Evolutionary conservation across 2,329 filamentous ascomycete genomes (phyloP).

Genomic region (Aschersonia sp.): DNA sequence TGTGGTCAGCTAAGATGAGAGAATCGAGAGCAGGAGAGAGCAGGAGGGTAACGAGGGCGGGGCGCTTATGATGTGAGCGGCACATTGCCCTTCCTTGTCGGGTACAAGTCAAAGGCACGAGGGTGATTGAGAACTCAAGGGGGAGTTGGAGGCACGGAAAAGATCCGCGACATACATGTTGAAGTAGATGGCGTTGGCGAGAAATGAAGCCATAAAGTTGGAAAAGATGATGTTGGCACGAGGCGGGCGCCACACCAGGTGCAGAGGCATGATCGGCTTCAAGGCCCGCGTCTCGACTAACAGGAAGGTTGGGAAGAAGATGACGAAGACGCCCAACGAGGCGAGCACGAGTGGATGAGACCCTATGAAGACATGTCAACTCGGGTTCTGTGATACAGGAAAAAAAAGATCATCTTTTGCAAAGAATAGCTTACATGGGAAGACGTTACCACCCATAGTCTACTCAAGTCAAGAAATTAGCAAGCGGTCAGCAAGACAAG

Average conservation of each 20-base stretch:
- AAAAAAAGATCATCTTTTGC: not conserved
- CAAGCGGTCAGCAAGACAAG: too few relatives aligned
- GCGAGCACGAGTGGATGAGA: constrained; percentile 41
- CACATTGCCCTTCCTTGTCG: too few relatives aligned
- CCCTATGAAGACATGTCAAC: constrained; percentile 21
- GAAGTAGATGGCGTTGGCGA: constrained; percentile 43
- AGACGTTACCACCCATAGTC: constrained; percentile 49
- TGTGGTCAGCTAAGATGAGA: not conserved
- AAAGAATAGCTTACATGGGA: constrained; percentile 31
- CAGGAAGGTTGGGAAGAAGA: constrained; percentile 36
- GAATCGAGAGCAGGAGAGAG: not conserved
- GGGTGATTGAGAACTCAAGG: not conserved
- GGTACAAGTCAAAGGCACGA: not conserved
- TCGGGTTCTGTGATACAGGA: not conserved
- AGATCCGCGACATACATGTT: constrained; percentile 30
- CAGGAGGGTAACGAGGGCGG: not conserved
- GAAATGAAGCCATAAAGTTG: constrained; percentile 35
- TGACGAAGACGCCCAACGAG: constrained; percentile 31
- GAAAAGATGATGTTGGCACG: constrained; percentile 42
- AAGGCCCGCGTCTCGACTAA: constrained; percentile 33
- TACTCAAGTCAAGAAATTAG: constrained; percentile 9
- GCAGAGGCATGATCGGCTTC: constrained; percentile 46
- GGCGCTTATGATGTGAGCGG: too few relatives aligned
- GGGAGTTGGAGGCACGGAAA: not conserved
- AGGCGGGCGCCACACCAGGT: constrained; percentile 33